Base-by-base conservation (phyloP, 1,139 yeast genomes). In the Casaregolazyma lundiana region DNA sequence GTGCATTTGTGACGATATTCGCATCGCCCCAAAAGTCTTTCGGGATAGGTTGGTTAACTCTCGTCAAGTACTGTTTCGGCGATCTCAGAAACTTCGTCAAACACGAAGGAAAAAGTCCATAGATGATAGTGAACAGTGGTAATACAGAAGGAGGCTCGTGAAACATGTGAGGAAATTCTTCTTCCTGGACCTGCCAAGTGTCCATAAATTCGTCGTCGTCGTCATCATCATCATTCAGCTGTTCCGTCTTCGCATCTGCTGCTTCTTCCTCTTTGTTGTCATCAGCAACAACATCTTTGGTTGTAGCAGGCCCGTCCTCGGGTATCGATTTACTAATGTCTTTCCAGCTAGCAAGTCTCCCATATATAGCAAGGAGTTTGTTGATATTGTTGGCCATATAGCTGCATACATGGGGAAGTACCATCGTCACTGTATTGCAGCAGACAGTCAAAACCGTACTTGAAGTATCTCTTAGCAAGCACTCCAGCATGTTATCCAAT, bases 31-130 rank as follows among this genome's bases (percentile, higher is more conserved):
- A 65, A 41, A 56, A 59, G 32, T 65, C 63, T 17, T 51, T 44
- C 38, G 59, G 56, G 17, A 53, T 52, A 7, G 54, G 53, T 15
- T 45, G 46, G 2, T 51, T 36, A 15, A 48, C 52, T 38, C 50
- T 45, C 5, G 50, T 53, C 13, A 67, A 53, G 50, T 68, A 70
- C 36, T 53, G 58, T 4, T 60, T 51, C 0, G 86, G 82, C 32
- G 67, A 61, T 18, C 69, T 64, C 16, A 74, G 53, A 55, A 78
- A 81, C 4, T 62, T 58, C 30, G 73, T 57, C 2, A 80, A 61
- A 53, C 78, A 77, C 24, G 70, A 63, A 0, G 88, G 87, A 53
- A 72, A 81, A n/a, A 81, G 59, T 0, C 85, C 88, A 54, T 82
- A 82, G 2, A 81, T 58, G 30, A 77, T 64, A 0, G 81, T 72